Conservation (phyloP, 2,329 filamentous ascomycete species). For the Paecilomyces sp. region DNA sequence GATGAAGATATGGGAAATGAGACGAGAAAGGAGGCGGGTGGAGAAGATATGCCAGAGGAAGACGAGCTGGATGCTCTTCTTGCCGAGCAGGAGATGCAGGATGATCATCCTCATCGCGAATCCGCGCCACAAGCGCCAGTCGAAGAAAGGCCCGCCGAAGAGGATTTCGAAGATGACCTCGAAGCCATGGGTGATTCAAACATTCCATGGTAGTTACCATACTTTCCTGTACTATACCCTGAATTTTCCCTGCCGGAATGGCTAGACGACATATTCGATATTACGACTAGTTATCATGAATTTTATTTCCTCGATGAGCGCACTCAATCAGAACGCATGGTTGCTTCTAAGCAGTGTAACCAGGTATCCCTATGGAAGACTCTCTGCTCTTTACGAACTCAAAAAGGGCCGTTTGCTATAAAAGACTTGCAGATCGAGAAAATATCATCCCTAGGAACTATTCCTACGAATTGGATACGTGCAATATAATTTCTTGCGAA, state of each 20-base stretch:
- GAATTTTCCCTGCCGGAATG: background rate
- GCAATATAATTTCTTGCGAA: background rate
- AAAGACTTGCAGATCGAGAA: background rate
- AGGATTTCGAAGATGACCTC: conserved; percentile 55
- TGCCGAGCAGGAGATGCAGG: background rate
- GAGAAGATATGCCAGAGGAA: background rate
- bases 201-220: conserved; percentile 7
- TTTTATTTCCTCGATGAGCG: background rate
- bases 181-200: conserved; percentile 52
- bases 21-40: conserved; percentile 4
- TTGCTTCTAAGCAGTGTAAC: background rate
- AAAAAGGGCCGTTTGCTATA: no score
- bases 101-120: background rate
- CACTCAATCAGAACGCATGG: background rate
- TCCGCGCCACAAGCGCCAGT: conserved; percentile 26
- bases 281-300: background rate
- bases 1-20: conserved; percentile 9
- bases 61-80: background rate
- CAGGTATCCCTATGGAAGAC: background rate
- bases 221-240: background rate
- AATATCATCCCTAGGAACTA: background rate
- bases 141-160: conserved; percentile 21
- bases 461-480: background rate
- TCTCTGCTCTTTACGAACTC: background rate
- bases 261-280: background rate